Conservation (phyloP, 73 alveolate genomes). For the Tetrahymena thermophila region DNA sequence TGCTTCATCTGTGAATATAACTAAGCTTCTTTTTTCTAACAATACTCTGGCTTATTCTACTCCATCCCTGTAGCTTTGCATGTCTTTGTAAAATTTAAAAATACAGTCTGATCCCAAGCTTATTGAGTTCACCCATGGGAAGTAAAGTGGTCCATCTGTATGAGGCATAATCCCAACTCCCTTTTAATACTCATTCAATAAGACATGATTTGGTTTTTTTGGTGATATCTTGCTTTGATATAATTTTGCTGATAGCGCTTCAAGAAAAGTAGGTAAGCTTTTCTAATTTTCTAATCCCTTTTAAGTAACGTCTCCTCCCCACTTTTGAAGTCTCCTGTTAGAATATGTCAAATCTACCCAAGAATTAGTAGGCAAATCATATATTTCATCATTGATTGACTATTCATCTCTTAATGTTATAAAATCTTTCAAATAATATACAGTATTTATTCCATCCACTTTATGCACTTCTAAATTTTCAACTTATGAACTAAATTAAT, state of each 20-base stretch:
- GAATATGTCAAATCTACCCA: background rate
- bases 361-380: background rate
- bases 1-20: background rate
- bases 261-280: background rate
- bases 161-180: slow-evolving; percentile 75
- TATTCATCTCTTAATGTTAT: background rate
- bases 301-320: slow-evolving; percentile 16
- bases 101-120: slow-evolving; percentile 40
- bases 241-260: background rate
- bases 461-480: background rate
- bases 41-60: background rate
- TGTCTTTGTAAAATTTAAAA: slow-evolving; percentile 20
- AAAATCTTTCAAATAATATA: background rate
- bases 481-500: background rate
- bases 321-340: background rate
- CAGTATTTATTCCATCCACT: background rate
- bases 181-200: slow-evolving; percentile 48
- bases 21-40: background rate
- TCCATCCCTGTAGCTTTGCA: background rate
- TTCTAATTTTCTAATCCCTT: background rate
- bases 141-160: slow-evolving; percentile 75
- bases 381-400: background rate
- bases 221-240: background rate
- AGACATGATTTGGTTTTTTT: slow-evolving; percentile 49
- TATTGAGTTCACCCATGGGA: slow-evolving; percentile 52